A percentile compares a stretch with the other conserved stretches of the same genome.
Conservation (phyloP, 306 rosid species). For the Quercus variabilis region DNA sequence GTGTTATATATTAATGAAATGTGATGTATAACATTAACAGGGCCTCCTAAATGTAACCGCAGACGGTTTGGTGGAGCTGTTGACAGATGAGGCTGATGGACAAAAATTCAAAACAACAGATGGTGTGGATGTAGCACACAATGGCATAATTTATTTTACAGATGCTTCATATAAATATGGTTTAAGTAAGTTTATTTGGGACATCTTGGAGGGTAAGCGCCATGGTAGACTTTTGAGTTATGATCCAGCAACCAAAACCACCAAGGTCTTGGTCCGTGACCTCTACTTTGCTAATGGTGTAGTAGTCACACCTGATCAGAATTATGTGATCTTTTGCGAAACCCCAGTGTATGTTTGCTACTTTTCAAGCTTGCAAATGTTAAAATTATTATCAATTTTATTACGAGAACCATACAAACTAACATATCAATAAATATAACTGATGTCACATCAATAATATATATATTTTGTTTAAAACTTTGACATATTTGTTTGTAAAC, state of each 20-base stretch:
- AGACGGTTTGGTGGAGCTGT: slow-evolving; percentile 39
- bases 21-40: slow-evolving; percentile 18
- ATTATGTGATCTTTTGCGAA: slow-evolving; percentile 55
- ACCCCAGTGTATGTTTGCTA: slow-evolving; percentile 35
- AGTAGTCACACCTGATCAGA: slow-evolving; percentile 55
- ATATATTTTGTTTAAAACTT: too few species aligned
- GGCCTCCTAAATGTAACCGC: slow-evolving; percentile 52
- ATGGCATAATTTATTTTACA: slow-evolving; percentile 61
- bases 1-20: background rate
- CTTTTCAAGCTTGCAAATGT: too few species aligned
- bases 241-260: slow-evolving; percentile 42
- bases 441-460: too few species aligned
- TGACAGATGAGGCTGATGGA: slow-evolving; percentile 41
- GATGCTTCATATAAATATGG: slow-evolving; percentile 57
- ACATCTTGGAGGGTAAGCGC: slow-evolving; percentile 51
- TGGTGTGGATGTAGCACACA: slow-evolving; percentile 48
- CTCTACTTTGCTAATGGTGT: slow-evolving; percentile 70
- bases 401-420: too few species aligned
- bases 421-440: too few species aligned
- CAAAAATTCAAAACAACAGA: slow-evolving; percentile 46
- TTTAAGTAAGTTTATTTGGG: slow-evolving; percentile 14
- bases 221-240: slow-evolving; percentile 61
- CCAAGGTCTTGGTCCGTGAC: slow-evolving; percentile 37
- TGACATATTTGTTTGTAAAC: too few species aligned
- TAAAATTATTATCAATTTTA: too few species aligned